phyloP scores from a whole-genome alignment of 768 basidiomycete species.

The Mycena amicta region DNA sequence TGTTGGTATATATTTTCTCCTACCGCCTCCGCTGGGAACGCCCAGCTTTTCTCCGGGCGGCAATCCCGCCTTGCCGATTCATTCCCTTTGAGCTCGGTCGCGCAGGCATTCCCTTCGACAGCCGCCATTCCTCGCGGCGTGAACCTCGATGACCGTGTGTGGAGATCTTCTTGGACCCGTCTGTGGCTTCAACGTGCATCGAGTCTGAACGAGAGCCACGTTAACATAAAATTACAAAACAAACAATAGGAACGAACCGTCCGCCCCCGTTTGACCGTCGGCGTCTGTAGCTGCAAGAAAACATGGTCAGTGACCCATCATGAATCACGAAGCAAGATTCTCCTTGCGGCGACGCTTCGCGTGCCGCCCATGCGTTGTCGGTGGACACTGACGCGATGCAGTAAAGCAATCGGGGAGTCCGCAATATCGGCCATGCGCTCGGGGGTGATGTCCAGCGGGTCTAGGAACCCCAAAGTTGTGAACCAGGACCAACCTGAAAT shows the following conservation, averaged over 20 bases:
- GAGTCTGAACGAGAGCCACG: constrained; percentile 38
- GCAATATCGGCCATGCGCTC: constrained; percentile 46
- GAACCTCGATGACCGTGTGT: constrained; percentile 82
- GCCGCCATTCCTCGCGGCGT: constrained; percentile 80
- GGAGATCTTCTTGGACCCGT: constrained; percentile 50
- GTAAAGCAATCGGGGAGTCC: neutral
- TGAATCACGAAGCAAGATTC: constrained; percentile 35
- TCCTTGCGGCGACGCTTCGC: constrained; percentile 12
- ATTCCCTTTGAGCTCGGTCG: constrained; percentile 53
- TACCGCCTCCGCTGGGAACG: constrained; percentile 72
- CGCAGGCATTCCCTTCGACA: constrained; percentile 71
- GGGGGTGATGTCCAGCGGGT: constrained; percentile 58
- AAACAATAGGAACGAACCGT: constrained; percentile 35
- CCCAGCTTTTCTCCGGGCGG: constrained; percentile 67
- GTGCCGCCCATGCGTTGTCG: neutral
- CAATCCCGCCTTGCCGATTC: constrained; percentile 68
- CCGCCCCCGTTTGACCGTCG: constrained; percentile 25
- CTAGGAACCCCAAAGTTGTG: constrained; percentile 56
- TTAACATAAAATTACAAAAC: constrained; percentile 18
- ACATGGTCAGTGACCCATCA: constrained; percentile 44
- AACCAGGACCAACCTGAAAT: constrained; percentile 71
- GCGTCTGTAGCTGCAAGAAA: constrained; percentile 37
- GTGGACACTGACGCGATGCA: neutral
- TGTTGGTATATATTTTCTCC: constrained; percentile 24
- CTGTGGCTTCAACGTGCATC: constrained; percentile 55